phyloP scores from a whole-genome alignment of 2,329 filamentous ascomycete genomes.

The Phialemoniopsis sp. region DNA sequence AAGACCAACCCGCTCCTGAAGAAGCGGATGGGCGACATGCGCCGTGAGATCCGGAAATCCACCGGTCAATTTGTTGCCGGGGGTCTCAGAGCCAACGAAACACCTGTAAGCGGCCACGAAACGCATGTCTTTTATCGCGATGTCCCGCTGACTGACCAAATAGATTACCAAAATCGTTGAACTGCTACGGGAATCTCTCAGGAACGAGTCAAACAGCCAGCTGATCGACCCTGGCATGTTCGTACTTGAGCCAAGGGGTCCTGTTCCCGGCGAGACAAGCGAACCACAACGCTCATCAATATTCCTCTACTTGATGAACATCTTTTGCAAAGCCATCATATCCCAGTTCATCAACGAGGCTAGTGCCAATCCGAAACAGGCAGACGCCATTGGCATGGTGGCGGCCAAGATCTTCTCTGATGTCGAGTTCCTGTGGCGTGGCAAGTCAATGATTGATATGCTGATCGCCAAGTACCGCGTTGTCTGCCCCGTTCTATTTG shows the following conservation, averaged over 20 bases:
- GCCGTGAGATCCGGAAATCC: conserved; percentile 65
- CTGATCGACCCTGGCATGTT: conserved; percentile 49
- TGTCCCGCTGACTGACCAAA: background rate
- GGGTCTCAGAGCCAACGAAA: conserved; percentile 24
- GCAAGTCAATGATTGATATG: conserved; percentile 68
- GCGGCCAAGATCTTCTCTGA: conserved; percentile 66
- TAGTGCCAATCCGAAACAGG: conserved; percentile 52
- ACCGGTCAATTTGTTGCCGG: conserved; percentile 70
- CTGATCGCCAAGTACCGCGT: conserved; percentile 78
- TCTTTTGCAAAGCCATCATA: conserved; percentile 65
- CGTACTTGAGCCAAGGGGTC: conserved; percentile 33
- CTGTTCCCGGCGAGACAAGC: conserved; percentile 36
- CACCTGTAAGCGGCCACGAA: conserved; percentile 38
- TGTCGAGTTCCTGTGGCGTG: conserved; percentile 58
- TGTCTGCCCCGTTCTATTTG: conserved; percentile 81
- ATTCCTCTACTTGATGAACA: conserved; percentile 69
- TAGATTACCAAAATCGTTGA: conserved; percentile 43
- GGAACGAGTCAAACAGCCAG: conserved; percentile 39
- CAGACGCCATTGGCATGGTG: conserved; percentile 69
- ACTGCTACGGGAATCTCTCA: conserved; percentile 47
- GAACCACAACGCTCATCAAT: conserved; percentile 48
- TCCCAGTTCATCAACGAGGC: conserved; percentile 62
- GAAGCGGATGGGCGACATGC: conserved; percentile 64
- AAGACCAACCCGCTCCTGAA: conserved; percentile 57
- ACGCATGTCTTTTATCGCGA: no score